Evolutionary conservation across 2,329 filamentous ascomycete genomes (phyloP), one percentile per base, ranked within the genome.

Genomic region (Fusarium azukiicola): DNA sequence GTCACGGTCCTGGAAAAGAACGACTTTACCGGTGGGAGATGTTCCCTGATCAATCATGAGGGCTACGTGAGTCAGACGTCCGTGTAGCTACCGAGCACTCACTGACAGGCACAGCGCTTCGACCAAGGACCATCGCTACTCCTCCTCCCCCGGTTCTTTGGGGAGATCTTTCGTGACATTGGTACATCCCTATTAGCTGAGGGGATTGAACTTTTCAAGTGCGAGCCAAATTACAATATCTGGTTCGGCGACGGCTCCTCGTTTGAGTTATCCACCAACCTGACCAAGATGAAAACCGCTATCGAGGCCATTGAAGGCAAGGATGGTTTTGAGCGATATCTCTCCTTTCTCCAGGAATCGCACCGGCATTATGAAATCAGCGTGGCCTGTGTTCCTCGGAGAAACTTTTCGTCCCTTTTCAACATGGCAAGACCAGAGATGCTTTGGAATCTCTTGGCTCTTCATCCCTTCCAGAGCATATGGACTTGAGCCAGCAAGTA

Each of bases 1-100:
- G 95, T 96, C n/a, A 96, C 94, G 0, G 94, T 96, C 3, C 87
- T 96, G n/a, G 95, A 97, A 86, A 96, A 96, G 89, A 96, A 96
- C 83, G 88, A 88, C 72, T 96, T 95, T 84, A 94, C 93, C 0
- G 95, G 95, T 61, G 95, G 95, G 7, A 90, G 95, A 71, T 96
- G 95, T 86, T 95, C 93, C 58, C 86, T 96, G 38, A 90, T 96
- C 49, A 88, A 92, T 69, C 88, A 92, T 74, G 87, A 92, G 64
- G 93, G 92, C 71, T 93, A 83, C 40, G 81, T 82, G 40, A 52
- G 81, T 76, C 54, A 21, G 19, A 4, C 1, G 2, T 16, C 2
- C 1, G 17, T 3, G 23, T 23, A 7, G 6, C 4, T 10, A 38
- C 17, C 2, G 5, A 12, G 11, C 1, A 6, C 14, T 12, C 8